A percentile compares a stretch with the other conserved stretches of the same genome.
Evolutionary conservation across 169 alveolate species (phyloP).

Genomic region (Perkinsus chesapeaki): DNA sequence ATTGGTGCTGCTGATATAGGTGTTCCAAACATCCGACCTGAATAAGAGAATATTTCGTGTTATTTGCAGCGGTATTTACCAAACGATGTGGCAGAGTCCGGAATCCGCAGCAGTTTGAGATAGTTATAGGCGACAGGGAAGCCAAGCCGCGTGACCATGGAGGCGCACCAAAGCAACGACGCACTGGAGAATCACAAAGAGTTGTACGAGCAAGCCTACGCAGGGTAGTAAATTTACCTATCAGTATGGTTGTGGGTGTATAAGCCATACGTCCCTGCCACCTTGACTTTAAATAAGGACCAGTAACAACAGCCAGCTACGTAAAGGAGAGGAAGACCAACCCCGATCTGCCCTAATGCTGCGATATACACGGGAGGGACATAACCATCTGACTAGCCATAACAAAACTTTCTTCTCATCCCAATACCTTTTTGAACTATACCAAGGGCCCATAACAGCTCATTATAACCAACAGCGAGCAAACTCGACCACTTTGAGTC

Average conservation of each 20-base stretch:
- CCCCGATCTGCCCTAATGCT: neutral
- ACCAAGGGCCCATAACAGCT: neutral
- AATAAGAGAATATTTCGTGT: constrained; percentile 14
- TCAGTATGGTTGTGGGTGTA: constrained; percentile 41
- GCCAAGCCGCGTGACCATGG: constrained; percentile 33
- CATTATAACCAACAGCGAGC: neutral
- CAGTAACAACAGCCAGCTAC: constrained; percentile 15
- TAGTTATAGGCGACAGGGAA: constrained; percentile 43
- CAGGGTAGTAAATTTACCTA: constrained; percentile 12
- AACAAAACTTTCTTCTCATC: neutral
- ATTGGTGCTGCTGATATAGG: constrained; percentile 39
- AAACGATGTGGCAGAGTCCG: neutral
- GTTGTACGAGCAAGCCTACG: neutral
- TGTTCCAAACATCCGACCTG: constrained; percentile 22
- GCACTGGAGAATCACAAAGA: neutral
- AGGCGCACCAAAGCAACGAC: constrained; percentile 35
- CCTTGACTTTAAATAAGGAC: constrained; percentile 25
- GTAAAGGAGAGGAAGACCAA: constrained; percentile 14
- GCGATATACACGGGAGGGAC: neutral
- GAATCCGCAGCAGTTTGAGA: constrained; percentile 14
- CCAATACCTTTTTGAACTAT: neutral
- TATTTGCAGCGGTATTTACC: constrained; percentile 9
- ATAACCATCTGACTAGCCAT: neutral
- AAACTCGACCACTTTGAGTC: neutral
- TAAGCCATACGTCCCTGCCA: constrained; percentile 37